These are phyloP conservation scores for Naganishia vaughanmartiniae DNA, from an alignment of 768 basidiomycete species.

Conservation along the genomic window DNA sequence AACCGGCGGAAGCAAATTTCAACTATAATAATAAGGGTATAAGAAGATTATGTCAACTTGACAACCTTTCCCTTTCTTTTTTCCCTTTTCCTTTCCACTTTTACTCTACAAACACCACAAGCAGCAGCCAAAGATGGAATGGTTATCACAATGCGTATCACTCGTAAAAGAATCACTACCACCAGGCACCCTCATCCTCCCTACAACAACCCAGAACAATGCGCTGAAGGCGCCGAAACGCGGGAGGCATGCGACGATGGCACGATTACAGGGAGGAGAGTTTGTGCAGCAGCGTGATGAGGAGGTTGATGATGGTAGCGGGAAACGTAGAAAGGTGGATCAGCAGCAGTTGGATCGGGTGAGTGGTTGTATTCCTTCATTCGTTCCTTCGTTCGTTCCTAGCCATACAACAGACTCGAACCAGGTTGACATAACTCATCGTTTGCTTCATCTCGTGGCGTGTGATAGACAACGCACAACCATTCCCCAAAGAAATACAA, in stretches of 20 bases:
- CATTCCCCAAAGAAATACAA: neutral
- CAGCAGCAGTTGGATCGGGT: neutral
- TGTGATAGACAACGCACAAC: neutral
- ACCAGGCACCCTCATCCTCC: neutral
- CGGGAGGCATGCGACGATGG: no score
- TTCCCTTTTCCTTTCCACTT: no score
- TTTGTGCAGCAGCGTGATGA: no score
- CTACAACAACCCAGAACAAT: no score
- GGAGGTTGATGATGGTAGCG: neutral
- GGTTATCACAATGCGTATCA: constrained; percentile 17
- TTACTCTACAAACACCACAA: neutral
- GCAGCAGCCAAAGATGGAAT: constrained; percentile 17
- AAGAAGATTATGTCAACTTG: no score
- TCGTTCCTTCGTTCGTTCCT: no score
- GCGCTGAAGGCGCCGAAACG: no score
- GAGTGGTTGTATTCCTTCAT: neutral
- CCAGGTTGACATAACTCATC: no score
- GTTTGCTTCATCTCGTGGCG: neutral
- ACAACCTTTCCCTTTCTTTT: no score
- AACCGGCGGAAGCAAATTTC: constrained; percentile 8
- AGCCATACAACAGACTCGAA: no score
- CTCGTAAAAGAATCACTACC: constrained; percentile 15
- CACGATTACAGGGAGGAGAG: no score
- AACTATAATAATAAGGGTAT: neutral
- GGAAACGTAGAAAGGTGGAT: constrained; percentile 3